Percentiles rank a stretch among this genome's conserved stretches.
Evolutionary conservation across 139 green algal species (phyloP).

Genomic region (Limnomonas spitsbergensis): DNA sequence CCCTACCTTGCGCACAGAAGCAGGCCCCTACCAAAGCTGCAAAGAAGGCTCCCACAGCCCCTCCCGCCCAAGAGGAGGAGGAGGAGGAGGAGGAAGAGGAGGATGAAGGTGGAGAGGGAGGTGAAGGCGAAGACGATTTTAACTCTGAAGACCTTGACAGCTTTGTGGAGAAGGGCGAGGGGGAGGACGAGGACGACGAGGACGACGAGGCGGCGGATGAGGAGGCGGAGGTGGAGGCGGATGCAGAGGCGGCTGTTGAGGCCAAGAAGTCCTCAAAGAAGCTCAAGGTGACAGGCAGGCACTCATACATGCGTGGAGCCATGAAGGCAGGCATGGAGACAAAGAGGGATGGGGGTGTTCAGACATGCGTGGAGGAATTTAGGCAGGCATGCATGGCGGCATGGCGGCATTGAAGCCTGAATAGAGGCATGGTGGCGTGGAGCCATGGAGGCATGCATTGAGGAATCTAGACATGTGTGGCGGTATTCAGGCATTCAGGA

Average conservation of each 20-base stretch:
- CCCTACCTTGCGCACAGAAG: no score
- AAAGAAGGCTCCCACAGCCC: neutral
- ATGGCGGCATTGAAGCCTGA: no score
- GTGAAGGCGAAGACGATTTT: neutral
- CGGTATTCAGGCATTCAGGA: no score
- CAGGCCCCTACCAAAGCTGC: neutral
- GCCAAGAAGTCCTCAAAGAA: neutral
- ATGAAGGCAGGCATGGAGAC: no score
- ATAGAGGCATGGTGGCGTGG: no score
- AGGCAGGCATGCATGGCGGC: no score
- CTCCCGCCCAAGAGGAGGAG: neutral
- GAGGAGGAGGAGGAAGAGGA: conserved; percentile 11
- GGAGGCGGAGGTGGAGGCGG: neutral
- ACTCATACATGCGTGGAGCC: neutral
- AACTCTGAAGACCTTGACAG: neutral
- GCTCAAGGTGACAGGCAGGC: conserved; percentile 10
- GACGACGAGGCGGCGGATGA: conserved; percentile 14
- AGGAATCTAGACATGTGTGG: no score
- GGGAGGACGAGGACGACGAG: neutral
- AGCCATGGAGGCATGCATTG: no score
- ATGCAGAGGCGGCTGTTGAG: neutral
- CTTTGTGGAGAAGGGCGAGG: neutral
- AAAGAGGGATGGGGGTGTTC: no score
- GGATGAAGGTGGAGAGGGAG: conserved; percentile 13
- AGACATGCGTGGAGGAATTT: no score